Evolutionary conservation across 352 stramenopile genomes (phyloP).

Genomic region (Phytophthora capsici): DNA sequence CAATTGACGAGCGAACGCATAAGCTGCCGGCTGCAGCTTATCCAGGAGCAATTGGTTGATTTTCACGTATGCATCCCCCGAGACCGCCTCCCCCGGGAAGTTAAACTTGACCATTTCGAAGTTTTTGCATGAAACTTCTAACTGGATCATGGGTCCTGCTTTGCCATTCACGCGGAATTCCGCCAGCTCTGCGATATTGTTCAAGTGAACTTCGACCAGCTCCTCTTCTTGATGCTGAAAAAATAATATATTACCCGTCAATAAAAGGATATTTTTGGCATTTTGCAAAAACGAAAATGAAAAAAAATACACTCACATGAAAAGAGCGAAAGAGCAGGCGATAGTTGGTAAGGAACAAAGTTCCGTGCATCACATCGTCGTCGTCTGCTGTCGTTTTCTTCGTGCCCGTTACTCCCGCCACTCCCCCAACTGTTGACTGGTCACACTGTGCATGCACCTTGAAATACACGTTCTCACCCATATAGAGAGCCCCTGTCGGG

Average conservation of each 20-base stretch:
- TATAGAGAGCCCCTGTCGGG: slow-evolving; percentile 56
- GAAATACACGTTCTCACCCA: slow-evolving; percentile 71
- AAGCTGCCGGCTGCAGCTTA: slow-evolving; percentile 64
- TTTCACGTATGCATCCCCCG: slow-evolving; percentile 71
- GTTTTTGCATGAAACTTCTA: slow-evolving; percentile 89
- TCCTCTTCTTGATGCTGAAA: slow-evolving; percentile 45
- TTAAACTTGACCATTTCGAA: slow-evolving; percentile 85
- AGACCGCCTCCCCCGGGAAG: slow-evolving; percentile 69
- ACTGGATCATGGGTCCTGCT: slow-evolving; percentile 57
- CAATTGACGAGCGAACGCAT: slow-evolving; percentile 43
- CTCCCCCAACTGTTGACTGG: slow-evolving; percentile 51
- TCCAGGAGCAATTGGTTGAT: slow-evolving; percentile 63
- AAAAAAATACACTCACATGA: slow-evolving; percentile 46
- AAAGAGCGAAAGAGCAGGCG: slow-evolving; percentile 79
- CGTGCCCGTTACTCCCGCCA: slow-evolving; percentile 34
- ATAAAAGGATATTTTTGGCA: slow-evolving; percentile 8
- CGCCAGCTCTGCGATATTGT: slow-evolving; percentile 80
- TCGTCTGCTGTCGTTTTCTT: slow-evolving; percentile 14
- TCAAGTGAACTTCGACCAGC: slow-evolving; percentile 69
- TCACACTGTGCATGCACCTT: slow-evolving; percentile 80
- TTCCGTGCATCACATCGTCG: slow-evolving; percentile 56
- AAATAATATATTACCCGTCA: not conserved
- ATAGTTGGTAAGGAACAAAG: slow-evolving; percentile 78
- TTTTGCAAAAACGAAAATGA: slow-evolving; percentile 1
- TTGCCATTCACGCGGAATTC: slow-evolving; percentile 58